These are phyloP conservation scores for Geotrichum histeridarum DNA, from an alignment of 1,139 yeast genomes.

Conservation along the genomic window DNA sequence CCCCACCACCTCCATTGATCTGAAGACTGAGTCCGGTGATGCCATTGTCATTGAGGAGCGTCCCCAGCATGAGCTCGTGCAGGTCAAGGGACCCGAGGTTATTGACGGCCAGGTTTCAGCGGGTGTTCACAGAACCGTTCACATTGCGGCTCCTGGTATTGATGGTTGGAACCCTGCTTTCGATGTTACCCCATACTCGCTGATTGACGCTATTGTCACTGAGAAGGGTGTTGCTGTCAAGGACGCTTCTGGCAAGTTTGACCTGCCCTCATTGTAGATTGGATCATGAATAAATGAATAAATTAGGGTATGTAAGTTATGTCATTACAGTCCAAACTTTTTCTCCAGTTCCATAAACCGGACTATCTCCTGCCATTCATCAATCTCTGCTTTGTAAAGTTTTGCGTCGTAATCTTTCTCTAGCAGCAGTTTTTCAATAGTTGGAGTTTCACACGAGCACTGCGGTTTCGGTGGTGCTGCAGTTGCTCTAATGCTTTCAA, in stretches of 20 bases:
- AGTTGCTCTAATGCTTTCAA: background rate
- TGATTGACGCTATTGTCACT: slow-evolving; percentile 85
- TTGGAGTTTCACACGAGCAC: background rate
- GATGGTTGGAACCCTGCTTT: slow-evolving; percentile 95
- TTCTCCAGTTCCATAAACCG: slow-evolving; percentile 1
- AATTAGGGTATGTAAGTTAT: background rate
- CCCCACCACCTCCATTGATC: slow-evolving; percentile 85
- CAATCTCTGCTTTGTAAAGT: background rate
- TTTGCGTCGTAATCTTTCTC: background rate
- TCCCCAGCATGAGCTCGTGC: slow-evolving; percentile 71
- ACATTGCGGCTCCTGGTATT: slow-evolving; percentile 80
- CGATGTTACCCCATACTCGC: slow-evolving; percentile 79
- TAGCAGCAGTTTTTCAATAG: background rate
- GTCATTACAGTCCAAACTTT: background rate
- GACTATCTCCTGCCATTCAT: background rate
- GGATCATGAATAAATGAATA: background rate
- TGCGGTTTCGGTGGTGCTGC: background rate
- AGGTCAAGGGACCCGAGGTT: slow-evolving; percentile 63
- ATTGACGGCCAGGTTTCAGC: slow-evolving; percentile 31
- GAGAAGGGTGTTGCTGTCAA: slow-evolving; percentile 53
- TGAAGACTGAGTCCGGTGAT: slow-evolving; percentile 58
- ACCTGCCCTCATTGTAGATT: slow-evolving; percentile 24
- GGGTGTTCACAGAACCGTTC: slow-evolving; percentile 43
- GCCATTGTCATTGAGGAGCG: slow-evolving; percentile 83
- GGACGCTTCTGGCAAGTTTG: slow-evolving; percentile 30